These are phyloP conservation scores for Solanum etuberosum DNA, from an alignment of 257 asterid genomes.

Conservation along the genomic window DNA sequence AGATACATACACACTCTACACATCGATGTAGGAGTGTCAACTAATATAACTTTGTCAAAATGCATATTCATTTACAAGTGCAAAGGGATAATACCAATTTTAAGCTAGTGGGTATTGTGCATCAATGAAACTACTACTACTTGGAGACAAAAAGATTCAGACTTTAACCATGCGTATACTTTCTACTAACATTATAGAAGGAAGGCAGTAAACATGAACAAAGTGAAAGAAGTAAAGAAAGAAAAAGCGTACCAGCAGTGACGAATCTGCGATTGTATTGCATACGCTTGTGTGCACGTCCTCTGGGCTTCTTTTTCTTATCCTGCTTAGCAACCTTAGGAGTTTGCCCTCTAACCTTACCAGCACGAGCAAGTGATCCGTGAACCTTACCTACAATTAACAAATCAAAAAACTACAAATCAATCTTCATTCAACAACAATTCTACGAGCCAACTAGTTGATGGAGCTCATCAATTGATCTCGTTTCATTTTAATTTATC, in stretches of 20 bases:
- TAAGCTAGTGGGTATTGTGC: not conserved
- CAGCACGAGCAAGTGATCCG: slow-evolving; percentile 96
- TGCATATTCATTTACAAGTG: not conserved
- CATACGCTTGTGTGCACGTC: slow-evolving; percentile 89
- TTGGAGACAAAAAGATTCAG: not conserved
- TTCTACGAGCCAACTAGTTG: not conserved
- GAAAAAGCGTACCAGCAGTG: slow-evolving; percentile 51
- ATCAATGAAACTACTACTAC: not conserved
- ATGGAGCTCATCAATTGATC: not conserved
- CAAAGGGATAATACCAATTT: not conserved
- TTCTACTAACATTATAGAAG: not conserved
- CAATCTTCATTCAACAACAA: not conserved
- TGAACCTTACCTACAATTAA: slow-evolving; percentile 66
- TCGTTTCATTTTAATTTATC: not conserved
- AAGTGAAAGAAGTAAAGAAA: not conserved
- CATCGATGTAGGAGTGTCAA: too few species aligned
- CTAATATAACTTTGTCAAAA: too few species aligned
- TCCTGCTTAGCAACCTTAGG: slow-evolving; percentile 86
- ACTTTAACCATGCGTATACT: not conserved
- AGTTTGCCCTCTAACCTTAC: slow-evolving; percentile 85
- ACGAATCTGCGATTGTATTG: slow-evolving; percentile 89
- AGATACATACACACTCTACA: not conserved
- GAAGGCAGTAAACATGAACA: not conserved
- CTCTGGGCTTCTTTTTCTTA: slow-evolving; percentile 84
- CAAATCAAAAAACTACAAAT: not conserved